phyloP scores from a whole-genome alignment of 306 rosid species.

The Gleditsia sinensis region DNA sequence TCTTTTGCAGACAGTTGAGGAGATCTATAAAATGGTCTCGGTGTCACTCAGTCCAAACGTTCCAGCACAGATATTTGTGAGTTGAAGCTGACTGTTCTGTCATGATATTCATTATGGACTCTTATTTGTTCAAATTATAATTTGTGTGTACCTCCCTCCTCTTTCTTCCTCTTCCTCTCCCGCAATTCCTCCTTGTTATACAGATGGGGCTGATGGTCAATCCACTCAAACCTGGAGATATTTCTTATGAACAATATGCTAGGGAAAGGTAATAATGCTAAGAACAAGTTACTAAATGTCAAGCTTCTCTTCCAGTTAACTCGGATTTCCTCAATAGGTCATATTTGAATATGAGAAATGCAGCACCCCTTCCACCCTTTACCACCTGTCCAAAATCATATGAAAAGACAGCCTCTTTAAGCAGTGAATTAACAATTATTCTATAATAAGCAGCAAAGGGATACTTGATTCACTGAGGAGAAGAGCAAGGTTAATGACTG shows the following conservation, averaged over 20 bases:
- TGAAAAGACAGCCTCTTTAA: conserved; percentile 9
- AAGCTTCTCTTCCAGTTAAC: conserved; percentile 9
- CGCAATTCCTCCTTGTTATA: conserved; percentile 35
- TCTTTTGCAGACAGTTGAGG: conserved; percentile 91
- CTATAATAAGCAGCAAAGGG: conserved; percentile 68
- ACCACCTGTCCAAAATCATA: neutral
- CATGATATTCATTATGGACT: conserved; percentile 17
- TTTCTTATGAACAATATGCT: conserved; percentile 77
- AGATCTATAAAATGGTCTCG: conserved; percentile 91
- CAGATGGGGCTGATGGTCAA: conserved; percentile 98
- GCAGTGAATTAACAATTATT: conserved; percentile 32
- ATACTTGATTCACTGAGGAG: conserved; percentile 87
- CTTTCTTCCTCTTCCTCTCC: conserved; percentile 21
- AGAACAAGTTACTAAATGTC: conserved; percentile 23
- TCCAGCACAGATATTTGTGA: conserved; percentile 99
- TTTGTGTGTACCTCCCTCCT: conserved; percentile 5
- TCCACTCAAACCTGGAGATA: conserved; percentile 96
- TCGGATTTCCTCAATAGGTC: neutral
- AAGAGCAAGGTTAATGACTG: conserved; percentile 96
- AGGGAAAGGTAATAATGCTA: conserved; percentile 78
- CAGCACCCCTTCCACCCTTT: conserved; percentile 22
- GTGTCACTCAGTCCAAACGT: conserved; percentile 95
- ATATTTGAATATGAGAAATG: conserved; percentile 10
- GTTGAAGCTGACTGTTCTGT: conserved; percentile 41
- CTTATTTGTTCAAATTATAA: conserved; percentile 20